Evolutionary conservation across 2,329 filamentous ascomycete species (phyloP).

Genomic region (Colletotrichum truncatum): DNA sequence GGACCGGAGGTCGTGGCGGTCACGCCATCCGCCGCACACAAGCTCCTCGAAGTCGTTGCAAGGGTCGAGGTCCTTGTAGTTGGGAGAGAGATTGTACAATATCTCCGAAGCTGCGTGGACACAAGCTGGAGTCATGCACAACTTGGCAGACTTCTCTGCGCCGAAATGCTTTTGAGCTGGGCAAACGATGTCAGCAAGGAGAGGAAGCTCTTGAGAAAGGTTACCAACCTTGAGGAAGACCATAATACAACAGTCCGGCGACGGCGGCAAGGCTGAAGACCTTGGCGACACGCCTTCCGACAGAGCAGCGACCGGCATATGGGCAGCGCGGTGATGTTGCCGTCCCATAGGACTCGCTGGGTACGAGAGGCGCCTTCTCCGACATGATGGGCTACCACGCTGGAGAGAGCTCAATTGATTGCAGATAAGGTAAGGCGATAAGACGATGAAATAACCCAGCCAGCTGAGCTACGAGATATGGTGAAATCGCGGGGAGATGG

Average conservation of each 20-base stretch:
- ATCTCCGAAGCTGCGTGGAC: constrained; percentile 43
- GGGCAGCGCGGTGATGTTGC: constrained; percentile 8
- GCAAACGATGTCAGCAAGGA: neutral
- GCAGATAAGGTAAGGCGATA: neutral
- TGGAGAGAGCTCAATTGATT: neutral
- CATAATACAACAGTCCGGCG: constrained; percentile 12
- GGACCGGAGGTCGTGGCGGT: constrained; percentile 70
- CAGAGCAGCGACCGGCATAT: constrained; percentile 17
- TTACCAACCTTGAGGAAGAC: constrained; percentile 9
- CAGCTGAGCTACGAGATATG: constrained; percentile 24
- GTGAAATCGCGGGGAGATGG: neutral
- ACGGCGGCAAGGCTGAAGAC: constrained; percentile 6
- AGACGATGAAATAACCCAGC: constrained; percentile 6
- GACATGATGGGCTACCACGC: neutral
- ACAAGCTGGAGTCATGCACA: constrained; percentile 39
- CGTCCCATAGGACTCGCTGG: neutral
- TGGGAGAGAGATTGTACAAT: constrained; percentile 37
- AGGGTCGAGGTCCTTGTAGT: constrained; percentile 71
- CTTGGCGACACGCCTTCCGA: constrained; percentile 4
- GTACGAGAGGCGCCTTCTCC: constrained; percentile 23
- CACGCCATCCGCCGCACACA: constrained; percentile 73
- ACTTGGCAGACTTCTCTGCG: constrained; percentile 12
- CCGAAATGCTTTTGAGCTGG: constrained; percentile 1
- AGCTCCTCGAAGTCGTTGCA: constrained; percentile 76
- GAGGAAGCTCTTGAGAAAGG: fast-evolving